Evolutionary conservation across 2,329 filamentous ascomycete species (phyloP), one percentile per base, ranked within the genome.

Genomic region (Penicillium freii): DNA sequence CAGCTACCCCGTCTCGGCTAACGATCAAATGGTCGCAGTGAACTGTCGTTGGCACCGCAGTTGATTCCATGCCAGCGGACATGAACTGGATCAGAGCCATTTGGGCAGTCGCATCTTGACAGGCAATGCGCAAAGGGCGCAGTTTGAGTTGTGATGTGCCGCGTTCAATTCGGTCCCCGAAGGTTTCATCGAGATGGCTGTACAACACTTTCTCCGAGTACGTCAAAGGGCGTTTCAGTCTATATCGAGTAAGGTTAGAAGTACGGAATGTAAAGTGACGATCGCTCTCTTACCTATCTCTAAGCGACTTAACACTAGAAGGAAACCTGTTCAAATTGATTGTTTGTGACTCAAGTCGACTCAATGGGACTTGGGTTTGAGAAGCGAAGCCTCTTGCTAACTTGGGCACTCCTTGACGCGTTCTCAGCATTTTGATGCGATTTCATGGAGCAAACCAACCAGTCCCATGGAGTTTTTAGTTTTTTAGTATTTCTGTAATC

Each of bases 41-140:
- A 61, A 97, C 93, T 49, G 92, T 97, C 68, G 88, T 87, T 46
- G 93, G 93, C 71, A 94, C 97, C 59, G 92, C 92, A 59, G 97
- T 92, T 19, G 88, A 87, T 65, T 91, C 90, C 90, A 97, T 92
- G 75, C 92, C 92, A 57, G 93, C 92, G 54, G 91, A 96, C 92
- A 97, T 97, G 85, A 97, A 97, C 82, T 97, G 93, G 58, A 97
- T 84, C 68, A 97, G 96, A 63, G 93, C 93, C 93, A 97, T 97
- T 84, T 97, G 93, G 62, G 93, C 93, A 58, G 93, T 97, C 74
- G 94, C 93, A 85, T 97, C 94, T 83, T 97, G 94, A 84, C 93
- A 97, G 76, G 93, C 93, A 70, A 97, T 93, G 77, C 93, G 90
- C 75, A 97, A 93, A 54, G 93, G 94, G 65, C 93, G 90, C 67